Evolutionary conservation across 164 flowering plant species (phyloP).

Genomic region (Tinospora cordifolia): DNA sequence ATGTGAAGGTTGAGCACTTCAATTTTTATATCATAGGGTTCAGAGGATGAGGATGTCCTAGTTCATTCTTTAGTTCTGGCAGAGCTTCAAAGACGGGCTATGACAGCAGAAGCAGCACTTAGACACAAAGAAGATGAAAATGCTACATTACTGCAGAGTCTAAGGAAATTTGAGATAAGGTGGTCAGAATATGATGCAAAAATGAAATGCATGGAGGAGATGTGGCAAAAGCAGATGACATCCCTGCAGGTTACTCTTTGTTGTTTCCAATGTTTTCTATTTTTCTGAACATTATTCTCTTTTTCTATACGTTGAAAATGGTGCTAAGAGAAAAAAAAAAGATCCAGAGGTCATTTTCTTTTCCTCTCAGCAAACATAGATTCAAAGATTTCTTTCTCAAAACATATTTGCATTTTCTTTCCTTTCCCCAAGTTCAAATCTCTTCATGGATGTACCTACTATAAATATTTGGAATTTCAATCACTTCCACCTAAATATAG

Average conservation of each 20-base stretch:
- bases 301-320: not conserved
- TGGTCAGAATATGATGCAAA: slow-evolving; percentile 73
- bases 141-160: slow-evolving; percentile 42
- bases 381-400: no score
- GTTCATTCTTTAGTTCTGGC: slow-evolving; percentile 29
- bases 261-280: not conserved
- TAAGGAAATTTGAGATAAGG: slow-evolving; percentile 46
- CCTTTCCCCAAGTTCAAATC: no score
- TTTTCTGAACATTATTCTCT: not conserved
- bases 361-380: no score
- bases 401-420: no score
- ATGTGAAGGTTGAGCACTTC: not conserved
- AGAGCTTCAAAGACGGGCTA: slow-evolving; percentile 55
- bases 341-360: no score
- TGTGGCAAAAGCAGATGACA: slow-evolving; percentile 75
- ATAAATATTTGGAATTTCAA: no score
- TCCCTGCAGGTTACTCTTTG: slow-evolving; percentile 63
- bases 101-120: slow-evolving; percentile 56
- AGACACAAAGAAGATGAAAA: slow-evolving; percentile 73
- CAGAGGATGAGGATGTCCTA: slow-evolving; percentile 30
- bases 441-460: no score
- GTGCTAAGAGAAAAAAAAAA: no score
- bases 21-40: slow-evolving; percentile 28
- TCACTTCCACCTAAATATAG: no score
- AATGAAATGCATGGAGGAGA: slow-evolving; percentile 81